Conservation (phyloP, 441 rosid species). For the Mallotus repandus region DNA sequence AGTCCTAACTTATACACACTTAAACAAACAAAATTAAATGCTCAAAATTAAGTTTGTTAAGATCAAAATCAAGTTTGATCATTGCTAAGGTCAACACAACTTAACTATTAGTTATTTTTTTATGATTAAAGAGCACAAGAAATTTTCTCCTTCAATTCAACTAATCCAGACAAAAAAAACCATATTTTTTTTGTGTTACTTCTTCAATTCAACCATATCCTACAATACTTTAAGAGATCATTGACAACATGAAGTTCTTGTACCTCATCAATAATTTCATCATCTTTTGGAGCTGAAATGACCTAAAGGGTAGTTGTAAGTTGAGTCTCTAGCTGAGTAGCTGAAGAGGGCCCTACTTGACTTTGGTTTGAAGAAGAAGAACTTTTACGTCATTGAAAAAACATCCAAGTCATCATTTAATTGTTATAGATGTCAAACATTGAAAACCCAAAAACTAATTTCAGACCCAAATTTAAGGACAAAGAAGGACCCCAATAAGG, state of each 20-base stretch:
- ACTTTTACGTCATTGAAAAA: constrained; percentile 83
- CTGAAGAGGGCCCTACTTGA: constrained; percentile 53
- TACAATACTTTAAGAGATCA: constrained; percentile 42
- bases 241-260: constrained; percentile 48
- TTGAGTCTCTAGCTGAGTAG: constrained; percentile 63
- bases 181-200: too few relatives aligned
- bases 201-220: constrained; percentile 22
- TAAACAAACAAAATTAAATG: too few relatives aligned
- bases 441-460: constrained; percentile 17
- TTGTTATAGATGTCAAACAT: constrained; percentile 17
- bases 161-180: too few relatives aligned
- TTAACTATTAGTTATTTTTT: too few relatives aligned
- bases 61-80: too few relatives aligned
- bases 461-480: constrained; percentile 42
- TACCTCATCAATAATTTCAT: constrained; percentile 52
- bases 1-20: too few relatives aligned
- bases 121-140: too few relatives aligned
- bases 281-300: constrained; percentile 46
- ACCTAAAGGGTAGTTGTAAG: constrained; percentile 36
- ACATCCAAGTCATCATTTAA: constrained; percentile 74
- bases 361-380: constrained; percentile 74
- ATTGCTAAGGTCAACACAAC: too few relatives aligned
- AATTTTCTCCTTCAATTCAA: too few relatives aligned
- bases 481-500: constrained; percentile 27
- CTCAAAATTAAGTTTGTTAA: too few relatives aligned